A percentile compares a stretch with the other conserved stretches of the same genome.
phyloP scores from a whole-genome alignment of 495 filamentous ascomycete genomes.

The Podospora tetraspora region DNA sequence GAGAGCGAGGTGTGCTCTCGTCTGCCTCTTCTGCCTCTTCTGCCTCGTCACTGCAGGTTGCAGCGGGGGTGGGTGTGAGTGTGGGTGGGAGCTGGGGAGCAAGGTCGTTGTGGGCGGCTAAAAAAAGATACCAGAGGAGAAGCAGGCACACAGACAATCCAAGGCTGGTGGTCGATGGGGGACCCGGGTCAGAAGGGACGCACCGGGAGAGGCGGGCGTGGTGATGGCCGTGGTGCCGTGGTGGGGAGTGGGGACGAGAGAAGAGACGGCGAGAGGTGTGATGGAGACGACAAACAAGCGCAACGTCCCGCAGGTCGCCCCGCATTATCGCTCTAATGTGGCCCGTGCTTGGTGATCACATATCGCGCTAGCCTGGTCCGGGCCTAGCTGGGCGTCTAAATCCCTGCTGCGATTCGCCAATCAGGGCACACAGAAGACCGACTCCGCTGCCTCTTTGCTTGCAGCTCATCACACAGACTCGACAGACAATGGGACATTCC shows the following conservation, averaged over 20 bases:
- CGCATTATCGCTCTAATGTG: slow-evolving; percentile 20
- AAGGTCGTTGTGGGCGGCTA: slow-evolving; percentile 39
- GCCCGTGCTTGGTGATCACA: slow-evolving; percentile 27
- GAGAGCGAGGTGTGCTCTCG: slow-evolving; percentile 1
- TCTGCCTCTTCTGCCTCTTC: slow-evolving; percentile 12
- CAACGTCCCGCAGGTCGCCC: slow-evolving; percentile 2
- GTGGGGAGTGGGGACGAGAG: neutral
- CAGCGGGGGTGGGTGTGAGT: neutral
- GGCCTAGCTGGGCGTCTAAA: slow-evolving; percentile 42
- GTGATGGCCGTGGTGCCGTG: neutral
- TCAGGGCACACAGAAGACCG: slow-evolving; percentile 20
- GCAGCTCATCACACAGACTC: slow-evolving; percentile 23
- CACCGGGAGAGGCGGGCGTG: neutral
- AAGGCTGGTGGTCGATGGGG: neutral
- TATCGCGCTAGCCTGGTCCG: slow-evolving; percentile 16
- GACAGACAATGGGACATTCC: neutral
- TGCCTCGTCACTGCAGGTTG: slow-evolving; percentile 31
- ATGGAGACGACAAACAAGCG: slow-evolving; percentile 1
- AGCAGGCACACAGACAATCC: neutral
- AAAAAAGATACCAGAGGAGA: slow-evolving; percentile 8
- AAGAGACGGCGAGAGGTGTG: slow-evolving; percentile 1
- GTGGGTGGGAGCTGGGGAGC: neutral
- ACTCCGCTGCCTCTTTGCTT: slow-evolving; percentile 14
- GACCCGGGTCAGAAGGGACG: neutral
- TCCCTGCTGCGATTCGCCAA: slow-evolving; percentile 33